Conservation (phyloP, 331 rosid genomes). For the Saraca asoca region DNA sequence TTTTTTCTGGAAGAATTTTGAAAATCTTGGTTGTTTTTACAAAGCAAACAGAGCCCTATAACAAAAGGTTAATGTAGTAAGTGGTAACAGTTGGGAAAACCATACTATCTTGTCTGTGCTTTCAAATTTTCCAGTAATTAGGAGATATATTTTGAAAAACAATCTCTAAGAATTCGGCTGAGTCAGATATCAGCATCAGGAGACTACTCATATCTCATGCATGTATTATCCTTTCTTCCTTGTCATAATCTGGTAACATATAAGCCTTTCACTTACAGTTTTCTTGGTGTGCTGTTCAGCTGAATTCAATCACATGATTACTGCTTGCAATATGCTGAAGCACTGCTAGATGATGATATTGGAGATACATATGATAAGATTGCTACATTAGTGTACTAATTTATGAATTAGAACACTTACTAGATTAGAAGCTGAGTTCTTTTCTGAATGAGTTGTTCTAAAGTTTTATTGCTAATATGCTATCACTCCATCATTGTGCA, state of each 20-base stretch:
- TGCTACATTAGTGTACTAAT: not conserved
- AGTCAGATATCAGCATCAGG: not conserved
- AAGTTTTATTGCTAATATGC: constrained; percentile 3
- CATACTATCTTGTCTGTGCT: not conserved
- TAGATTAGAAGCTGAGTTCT: not conserved
- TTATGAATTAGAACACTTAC: not conserved
- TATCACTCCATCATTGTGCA: constrained; percentile 39
- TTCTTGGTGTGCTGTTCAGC: not conserved
- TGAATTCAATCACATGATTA: not conserved
- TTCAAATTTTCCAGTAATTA: not conserved
- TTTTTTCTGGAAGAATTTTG: not conserved
- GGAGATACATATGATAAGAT: not conserved
- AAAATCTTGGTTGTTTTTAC: not conserved
- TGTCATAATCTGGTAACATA: not conserved
- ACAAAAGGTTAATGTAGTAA: too few relatives aligned
- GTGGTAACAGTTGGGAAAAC: not conserved
- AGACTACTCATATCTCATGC: not conserved
- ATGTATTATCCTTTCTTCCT: not conserved
- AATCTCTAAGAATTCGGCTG: not conserved
- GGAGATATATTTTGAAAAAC: not conserved
- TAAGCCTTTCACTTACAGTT: not conserved
- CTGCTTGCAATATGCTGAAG: not conserved
- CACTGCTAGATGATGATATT: not conserved
- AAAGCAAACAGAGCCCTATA: not conserved
- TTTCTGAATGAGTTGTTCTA: not conserved